These are phyloP conservation scores for Anisodus acutangulus DNA, from an alignment of 257 asterid species.

Conservation along the genomic window DNA sequence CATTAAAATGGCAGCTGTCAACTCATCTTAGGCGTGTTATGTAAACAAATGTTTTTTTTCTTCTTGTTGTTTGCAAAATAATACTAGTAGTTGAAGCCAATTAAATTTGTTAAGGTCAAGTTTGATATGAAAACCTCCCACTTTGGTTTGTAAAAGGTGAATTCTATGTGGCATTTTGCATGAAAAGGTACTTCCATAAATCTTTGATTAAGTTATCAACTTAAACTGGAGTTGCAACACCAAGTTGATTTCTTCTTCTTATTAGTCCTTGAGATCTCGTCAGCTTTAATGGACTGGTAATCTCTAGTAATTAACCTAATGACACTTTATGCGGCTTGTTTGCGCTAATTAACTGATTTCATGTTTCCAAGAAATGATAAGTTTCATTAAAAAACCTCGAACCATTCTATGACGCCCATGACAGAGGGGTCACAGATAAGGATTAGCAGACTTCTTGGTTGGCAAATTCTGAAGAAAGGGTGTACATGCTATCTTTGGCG, in stretches of 20 bases:
- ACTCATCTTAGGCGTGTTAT: slow-evolving; percentile 22
- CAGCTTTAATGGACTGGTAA: background rate
- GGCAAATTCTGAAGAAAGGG: background rate
- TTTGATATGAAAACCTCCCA: slow-evolving; percentile 26
- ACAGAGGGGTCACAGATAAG: background rate
- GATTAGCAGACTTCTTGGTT: background rate
- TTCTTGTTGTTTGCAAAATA: background rate
- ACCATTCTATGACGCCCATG: background rate
- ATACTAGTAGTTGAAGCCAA: slow-evolving; percentile 25
- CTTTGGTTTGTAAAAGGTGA: background rate
- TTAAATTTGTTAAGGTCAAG: slow-evolving; percentile 27
- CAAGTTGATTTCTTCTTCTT: background rate
- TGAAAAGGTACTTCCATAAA: background rate
- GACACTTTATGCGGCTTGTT: background rate
- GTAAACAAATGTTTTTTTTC: background rate
- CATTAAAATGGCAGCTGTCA: slow-evolving; percentile 35
- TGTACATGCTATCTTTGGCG: background rate
- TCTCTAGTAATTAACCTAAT: background rate
- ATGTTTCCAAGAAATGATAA: background rate
- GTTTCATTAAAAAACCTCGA: background rate
- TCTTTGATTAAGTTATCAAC: background rate
- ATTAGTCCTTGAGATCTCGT: background rate
- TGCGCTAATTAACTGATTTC: background rate
- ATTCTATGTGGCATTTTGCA: background rate
- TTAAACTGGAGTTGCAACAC: background rate